Base-by-base conservation (phyloP, 306 rosid genomes). In the Cyclanthera cordifolia region DNA sequence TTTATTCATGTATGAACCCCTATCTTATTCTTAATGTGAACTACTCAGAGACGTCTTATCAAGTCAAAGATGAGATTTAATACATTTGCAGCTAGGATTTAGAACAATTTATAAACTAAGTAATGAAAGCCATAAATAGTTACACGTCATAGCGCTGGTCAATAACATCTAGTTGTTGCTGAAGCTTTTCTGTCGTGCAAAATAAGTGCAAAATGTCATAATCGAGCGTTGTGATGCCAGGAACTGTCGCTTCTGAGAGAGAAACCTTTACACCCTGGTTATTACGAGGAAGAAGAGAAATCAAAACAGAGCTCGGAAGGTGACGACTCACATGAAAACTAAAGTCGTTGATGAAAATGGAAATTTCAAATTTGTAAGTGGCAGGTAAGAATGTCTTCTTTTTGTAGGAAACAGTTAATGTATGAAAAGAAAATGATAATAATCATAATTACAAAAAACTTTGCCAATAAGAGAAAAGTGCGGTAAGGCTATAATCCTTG, bases 161-260 rank as follows among this genome's bases (percentile, higher is more conserved):
- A 74, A 90, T 81, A 72, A 81, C 86, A 57, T 81, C 74, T 57
- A 85, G 86, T 76, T 85, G 96, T 52, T 79, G 95, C 82, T 87
- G 87, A 80, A 92, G 96, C 81, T 75, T 92, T 84, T 89, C 98
- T 34, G 78, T 74, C 6, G 95, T 92, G 85, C 80, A 82, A 69
- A 77, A 66, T 78, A 92, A 75, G 81, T 78, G 73, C 78, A 92
- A 74, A 52, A 85, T 77, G 81, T 89, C 92, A 67, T 49, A 76
- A 61, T 92, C 98, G 25, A 87, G 77, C 80, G 78, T 81, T 34
- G 87, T 85, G 79, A 82, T 52, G 28, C 80, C 37, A 49, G 89
- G 77, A 78, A 84, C 79, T 53, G 83, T 73, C 20, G 83, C 82
- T 20, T 75, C 74, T 20, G 95, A 82, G 57, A 87, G 82, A 49